Base-by-base conservation (phyloP, 2,329 filamentous ascomycete species). In the Clonostachys sp. region DNA sequence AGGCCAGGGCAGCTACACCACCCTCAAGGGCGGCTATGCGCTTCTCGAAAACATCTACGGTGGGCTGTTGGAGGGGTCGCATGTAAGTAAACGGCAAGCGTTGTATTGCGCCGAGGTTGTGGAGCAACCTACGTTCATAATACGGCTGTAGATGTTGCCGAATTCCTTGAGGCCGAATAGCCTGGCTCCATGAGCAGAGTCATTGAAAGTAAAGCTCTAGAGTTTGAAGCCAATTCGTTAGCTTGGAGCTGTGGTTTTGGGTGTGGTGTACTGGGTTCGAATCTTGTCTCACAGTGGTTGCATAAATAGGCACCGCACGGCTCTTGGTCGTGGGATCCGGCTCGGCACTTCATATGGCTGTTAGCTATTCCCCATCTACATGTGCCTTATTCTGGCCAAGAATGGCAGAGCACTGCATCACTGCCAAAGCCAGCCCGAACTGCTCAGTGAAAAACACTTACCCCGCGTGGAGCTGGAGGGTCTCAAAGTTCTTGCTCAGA, bases 91-190 rank as follows among this genome's bases (percentile, higher is more conserved):
- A 16, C 38, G 13, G 43, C 5, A 45, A 49, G 17, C 6, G 12
- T 20, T 49, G 12, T 34, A 10, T 40, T 13, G 7, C 24, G 18
- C 24, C 24, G 24, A 30, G 24, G 24, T 30, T 30, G 24, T 10
- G 9, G 24, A 5, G 24, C 14, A 13, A 69, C 81, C 62, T 61
- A 90, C 88, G 70, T 97, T 96, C 87, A 89, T 90, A 60, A 99
- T 91, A 54, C 94, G 89, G 66, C 86, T 94, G 78, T 99, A 99
- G 67, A 97, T 95, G 73, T 97, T 97, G 70, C 91, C 94, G 60
- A 89, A 87, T 72, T 97, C 91, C 74, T 97, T 95, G 68, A 99
- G 88, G 63, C 90, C 89, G 64, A 99, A 99, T 40, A 99, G 85
- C 66, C 91, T 85, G 48, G 94, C 94, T 52, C 90, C 94, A 62